Evolutionary conservation across 2,329 filamentous ascomycete species (phyloP).

Genomic region (Ophiostoma piceae): DNA sequence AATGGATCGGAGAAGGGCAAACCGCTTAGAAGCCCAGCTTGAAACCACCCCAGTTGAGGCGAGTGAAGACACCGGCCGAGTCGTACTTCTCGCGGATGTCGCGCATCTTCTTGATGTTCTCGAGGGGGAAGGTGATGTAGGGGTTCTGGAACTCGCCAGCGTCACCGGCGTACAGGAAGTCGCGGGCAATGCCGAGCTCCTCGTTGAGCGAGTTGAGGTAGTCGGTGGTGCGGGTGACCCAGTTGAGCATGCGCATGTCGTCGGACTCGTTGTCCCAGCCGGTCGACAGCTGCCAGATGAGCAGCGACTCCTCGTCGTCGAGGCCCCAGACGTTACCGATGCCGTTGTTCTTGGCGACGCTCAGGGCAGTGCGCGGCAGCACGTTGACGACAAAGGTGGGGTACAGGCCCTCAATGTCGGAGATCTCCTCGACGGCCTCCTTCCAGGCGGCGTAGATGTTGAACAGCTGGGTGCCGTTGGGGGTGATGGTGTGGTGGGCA

Average conservation of each 20-base stretch:
- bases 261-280: slow-evolving; percentile 35
- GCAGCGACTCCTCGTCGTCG: slow-evolving; percentile 23
- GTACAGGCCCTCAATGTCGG: slow-evolving; percentile 36
- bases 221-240: slow-evolving; percentile 33
- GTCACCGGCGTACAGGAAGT: slow-evolving; percentile 39
- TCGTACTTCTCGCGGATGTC: slow-evolving; percentile 2
- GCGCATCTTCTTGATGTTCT: slow-evolving; percentile 32
- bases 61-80: slow-evolving; percentile 29
- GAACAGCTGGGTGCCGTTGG: slow-evolving; percentile 33
- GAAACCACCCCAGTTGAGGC: slow-evolving; percentile 37
- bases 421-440: slow-evolving; percentile 32
- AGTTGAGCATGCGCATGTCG: slow-evolving; percentile 34
- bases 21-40: slow-evolving; percentile 25
- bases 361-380: slow-evolving; percentile 25
- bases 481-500: slow-evolving; percentile 36
- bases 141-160: slow-evolving; percentile 37
- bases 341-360: slow-evolving; percentile 34
- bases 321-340: slow-evolving; percentile 39
- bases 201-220: slow-evolving; percentile 34
- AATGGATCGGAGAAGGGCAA: background rate
- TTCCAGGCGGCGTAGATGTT: slow-evolving; percentile 37
- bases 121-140: slow-evolving; percentile 32
- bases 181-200: slow-evolving; percentile 32
- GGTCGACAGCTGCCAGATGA: slow-evolving; percentile 21
- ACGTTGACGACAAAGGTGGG: slow-evolving; percentile 35